A percentile compares a stretch with the other conserved stretches of the same genome.
Evolutionary conservation across 345 rosid genomes (phyloP).

Genomic region (Euphorbia peplus): DNA sequence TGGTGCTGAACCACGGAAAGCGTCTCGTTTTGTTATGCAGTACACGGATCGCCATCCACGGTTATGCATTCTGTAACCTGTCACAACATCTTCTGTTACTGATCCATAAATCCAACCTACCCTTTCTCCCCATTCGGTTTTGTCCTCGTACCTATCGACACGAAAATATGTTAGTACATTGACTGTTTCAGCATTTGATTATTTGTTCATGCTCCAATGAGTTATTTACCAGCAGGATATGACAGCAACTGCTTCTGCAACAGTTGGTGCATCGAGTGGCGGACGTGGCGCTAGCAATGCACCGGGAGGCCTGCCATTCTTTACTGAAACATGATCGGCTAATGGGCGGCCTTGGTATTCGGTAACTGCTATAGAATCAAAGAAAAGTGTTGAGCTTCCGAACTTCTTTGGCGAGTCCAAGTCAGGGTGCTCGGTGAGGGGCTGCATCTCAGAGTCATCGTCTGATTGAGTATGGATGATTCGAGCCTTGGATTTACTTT

Average conservation of each 20-base stretch:
- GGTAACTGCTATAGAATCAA: constrained; percentile 68
- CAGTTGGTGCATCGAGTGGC: constrained; percentile 86
- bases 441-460: constrained; percentile 57
- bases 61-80: constrained; percentile 96
- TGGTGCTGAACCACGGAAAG: constrained; percentile 90
- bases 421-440: constrained; percentile 68
- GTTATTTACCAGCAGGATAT: constrained; percentile 86
- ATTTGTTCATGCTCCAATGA: background rate
- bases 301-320: constrained; percentile 95
- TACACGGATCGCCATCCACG: constrained; percentile 94
- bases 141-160: constrained; percentile 62
- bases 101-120: constrained; percentile 91
- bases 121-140: constrained; percentile 86
- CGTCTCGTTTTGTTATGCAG: constrained; percentile 85
- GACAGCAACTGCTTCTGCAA: constrained; percentile 96
- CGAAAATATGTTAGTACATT: background rate
- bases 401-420: constrained; percentile 63
- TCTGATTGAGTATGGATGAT: constrained; percentile 32
- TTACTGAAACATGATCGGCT: constrained; percentile 83
- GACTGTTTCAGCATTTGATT: background rate
- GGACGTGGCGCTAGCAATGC: constrained; percentile 73
- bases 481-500: constrained; percentile 43
- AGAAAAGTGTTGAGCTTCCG: constrained; percentile 69
- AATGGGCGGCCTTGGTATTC: constrained; percentile 94
- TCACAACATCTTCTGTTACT: constrained; percentile 81